A percentile compares a stretch with the other conserved stretches of the same genome.
These are phyloP conservation scores for Hyaloscypha variabilis DNA, from an alignment of 495 filamentous ascomycete genomes.

Conservation along the genomic window DNA sequence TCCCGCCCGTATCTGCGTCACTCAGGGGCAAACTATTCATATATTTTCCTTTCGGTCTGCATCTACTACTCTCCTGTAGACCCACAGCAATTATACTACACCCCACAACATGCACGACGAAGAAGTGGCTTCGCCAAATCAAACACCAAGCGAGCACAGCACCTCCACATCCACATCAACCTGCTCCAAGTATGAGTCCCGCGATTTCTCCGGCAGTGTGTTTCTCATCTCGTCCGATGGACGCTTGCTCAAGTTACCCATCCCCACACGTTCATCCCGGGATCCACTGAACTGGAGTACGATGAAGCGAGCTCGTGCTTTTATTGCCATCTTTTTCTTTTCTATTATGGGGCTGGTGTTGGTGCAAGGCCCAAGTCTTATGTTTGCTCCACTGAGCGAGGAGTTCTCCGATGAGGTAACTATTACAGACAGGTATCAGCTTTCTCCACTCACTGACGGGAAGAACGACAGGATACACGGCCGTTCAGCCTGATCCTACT, in stretches of 20 bases:
- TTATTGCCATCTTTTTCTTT: conserved; percentile 5
- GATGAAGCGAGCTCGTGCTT: conserved; percentile 9
- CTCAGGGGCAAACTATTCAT: too few relatives aligned
- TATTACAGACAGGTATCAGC: neutral
- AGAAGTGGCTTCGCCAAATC: too few relatives aligned
- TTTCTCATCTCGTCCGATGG: conserved; percentile 13
- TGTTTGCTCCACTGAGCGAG: neutral
- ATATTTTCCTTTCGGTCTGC: too few relatives aligned
- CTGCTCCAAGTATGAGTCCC: neutral
- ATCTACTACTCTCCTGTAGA: too few relatives aligned
- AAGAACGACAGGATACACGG: too few relatives aligned
- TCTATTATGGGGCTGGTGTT: conserved; percentile 2
- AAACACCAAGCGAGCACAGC: too few relatives aligned
- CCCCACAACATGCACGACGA: too few relatives aligned
- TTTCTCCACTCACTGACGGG: too few relatives aligned
- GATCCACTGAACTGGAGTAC: conserved; percentile 21
- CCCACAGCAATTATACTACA: too few relatives aligned
- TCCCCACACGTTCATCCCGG: conserved; percentile 7
- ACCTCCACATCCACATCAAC: neutral
- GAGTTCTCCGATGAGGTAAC: conserved; percentile 7
- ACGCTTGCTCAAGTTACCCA: conserved; percentile 15
- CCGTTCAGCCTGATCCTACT: neutral
- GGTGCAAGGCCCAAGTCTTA: conserved; percentile 10
- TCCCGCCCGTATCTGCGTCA: too few relatives aligned
- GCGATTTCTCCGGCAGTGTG: conserved; percentile 8